Base-by-base conservation (phyloP, 257 asterid genomes). In the Rubia yunnanensis region DNA sequence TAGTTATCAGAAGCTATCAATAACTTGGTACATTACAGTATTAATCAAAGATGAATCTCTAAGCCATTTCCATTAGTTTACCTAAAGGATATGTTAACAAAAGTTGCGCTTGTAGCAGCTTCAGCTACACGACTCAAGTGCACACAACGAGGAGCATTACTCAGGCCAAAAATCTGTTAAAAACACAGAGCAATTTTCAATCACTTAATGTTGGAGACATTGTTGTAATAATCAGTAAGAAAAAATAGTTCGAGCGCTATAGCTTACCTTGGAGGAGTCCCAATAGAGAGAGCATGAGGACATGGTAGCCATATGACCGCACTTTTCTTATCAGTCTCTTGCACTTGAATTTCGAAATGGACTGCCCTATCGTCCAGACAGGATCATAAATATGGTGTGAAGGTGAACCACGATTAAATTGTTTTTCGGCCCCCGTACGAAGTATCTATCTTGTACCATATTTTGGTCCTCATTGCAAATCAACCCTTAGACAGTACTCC, bases 321-420 rank as follows among this genome's bases (percentile, higher is more conserved):
- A 34, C 64, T 60, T 60, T 60, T 32, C 30, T 60, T 60, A 60
- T 60, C 64, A 60, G 48, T 58, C 38, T 27, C 28, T 28, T 17
- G 44, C 35, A 20, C 7, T 26, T 11, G 35, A 59, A 59, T 15
- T 59, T 8, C 32, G 52, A 5, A 44, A 44, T 44, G 52, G 52
- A 44, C 17, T 44, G n/a, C 52, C 52, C 20, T 4, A 39, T 39
- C 48, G 48, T 39, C 48, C 48, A 35, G 52, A 44, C 52, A 44
- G 20, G 5, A 44, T 15, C 14, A 44, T 44, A 15, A 15, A 44
- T 44, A 44, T 20, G n/a, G 20, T 5, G 50, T 13, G 22, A 44
- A 44, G 18, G 50, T 10, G 15, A 41, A 41, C 50, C 50, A 14
- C n/a, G 50, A 7, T 41, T n/a, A 41, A 14, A n/a, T n/a, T 41